These are phyloP conservation scores for Melastoma malabathricum DNA, from an alignment of 345 rosid genomes.

Conservation along the genomic window DNA sequence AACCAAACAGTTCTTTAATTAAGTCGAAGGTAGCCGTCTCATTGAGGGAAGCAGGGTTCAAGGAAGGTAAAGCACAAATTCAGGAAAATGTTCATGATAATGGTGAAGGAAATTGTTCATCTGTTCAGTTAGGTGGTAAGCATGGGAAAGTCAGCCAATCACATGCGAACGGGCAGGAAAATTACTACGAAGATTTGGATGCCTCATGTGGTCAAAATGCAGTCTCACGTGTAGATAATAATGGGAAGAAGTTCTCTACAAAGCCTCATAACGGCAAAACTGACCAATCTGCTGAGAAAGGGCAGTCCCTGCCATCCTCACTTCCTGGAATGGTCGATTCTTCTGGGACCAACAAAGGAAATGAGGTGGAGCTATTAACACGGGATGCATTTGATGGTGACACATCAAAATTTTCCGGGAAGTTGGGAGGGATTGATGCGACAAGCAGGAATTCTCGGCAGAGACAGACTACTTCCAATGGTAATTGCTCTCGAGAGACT, in stretches of 20 bases:
- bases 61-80: constrained; percentile 26
- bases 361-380: constrained; percentile 13
- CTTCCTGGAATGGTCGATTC: constrained; percentile 32
- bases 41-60: constrained; percentile 22
- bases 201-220: background rate
- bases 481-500: constrained; percentile 31
- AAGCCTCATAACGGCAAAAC: constrained; percentile 16
- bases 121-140: constrained; percentile 22
- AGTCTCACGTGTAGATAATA: constrained; percentile 9
- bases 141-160: constrained; percentile 9
- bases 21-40: constrained; percentile 24
- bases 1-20: constrained; percentile 1
- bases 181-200: constrained; percentile 1
- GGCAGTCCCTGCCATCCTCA: constrained; percentile 25
- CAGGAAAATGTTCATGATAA: constrained; percentile 26
- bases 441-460: constrained; percentile 32
- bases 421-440: constrained; percentile 27
- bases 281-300: constrained; percentile 27
- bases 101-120: constrained; percentile 32
- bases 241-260: constrained; percentile 21
- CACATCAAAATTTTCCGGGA: constrained; percentile 22
- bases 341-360: constrained; percentile 25
- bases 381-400: constrained; percentile 20
- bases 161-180: constrained; percentile 2
- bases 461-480: constrained; percentile 35